phyloP scores from a whole-genome alignment of 2,329 filamentous ascomycete genomes.

The Scopulariopsis brevicaulis region DNA sequence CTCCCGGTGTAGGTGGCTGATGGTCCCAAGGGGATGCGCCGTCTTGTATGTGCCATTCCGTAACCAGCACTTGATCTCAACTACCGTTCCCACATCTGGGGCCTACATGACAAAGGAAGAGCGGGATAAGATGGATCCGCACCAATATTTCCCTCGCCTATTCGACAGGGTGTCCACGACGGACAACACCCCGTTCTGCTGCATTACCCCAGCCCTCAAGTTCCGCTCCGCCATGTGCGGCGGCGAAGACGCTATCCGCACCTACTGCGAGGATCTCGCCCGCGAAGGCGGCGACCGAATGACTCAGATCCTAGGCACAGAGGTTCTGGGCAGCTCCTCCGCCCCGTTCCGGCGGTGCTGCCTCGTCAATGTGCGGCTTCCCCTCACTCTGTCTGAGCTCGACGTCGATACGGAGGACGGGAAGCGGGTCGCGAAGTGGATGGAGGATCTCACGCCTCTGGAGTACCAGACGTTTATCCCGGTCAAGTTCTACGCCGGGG shows the following conservation, averaged over 20 bases:
- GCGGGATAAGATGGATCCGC: conserved; percentile 28
- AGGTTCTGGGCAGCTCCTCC: conserved; percentile 55
- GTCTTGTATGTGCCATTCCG: conserved; percentile 66
- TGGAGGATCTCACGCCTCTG: conserved; percentile 36
- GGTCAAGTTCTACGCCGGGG: conserved; percentile 45
- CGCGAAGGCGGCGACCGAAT: conserved; percentile 48
- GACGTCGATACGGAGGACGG: background rate
- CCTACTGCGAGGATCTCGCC: conserved; percentile 53
- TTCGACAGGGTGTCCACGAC: conserved; percentile 72
- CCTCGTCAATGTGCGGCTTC: conserved; percentile 64
- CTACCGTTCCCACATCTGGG: conserved; percentile 70
- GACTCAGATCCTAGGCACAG: conserved; percentile 54
- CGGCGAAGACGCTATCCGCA: conserved; percentile 58
- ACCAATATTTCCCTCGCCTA: conserved; percentile 43
- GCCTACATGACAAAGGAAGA: conserved; percentile 49
- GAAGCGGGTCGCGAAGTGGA: conserved; percentile 34
- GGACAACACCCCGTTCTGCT: conserved; percentile 62
- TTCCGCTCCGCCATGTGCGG: conserved; percentile 61
- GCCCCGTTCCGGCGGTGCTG: conserved; percentile 53
- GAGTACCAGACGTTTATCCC: conserved; percentile 62
- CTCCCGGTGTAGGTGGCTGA: conserved; percentile 50
- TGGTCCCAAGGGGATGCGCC: conserved; percentile 67
- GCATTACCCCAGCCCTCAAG: conserved; percentile 56
- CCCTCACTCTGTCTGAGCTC: conserved; percentile 32
- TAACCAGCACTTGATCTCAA: conserved; percentile 65